A percentile compares a stretch with the other conserved stretches of the same genome.
phyloP scores from a whole-genome alignment of 208 protist species.

The Trypanosoma brucei region DNA sequence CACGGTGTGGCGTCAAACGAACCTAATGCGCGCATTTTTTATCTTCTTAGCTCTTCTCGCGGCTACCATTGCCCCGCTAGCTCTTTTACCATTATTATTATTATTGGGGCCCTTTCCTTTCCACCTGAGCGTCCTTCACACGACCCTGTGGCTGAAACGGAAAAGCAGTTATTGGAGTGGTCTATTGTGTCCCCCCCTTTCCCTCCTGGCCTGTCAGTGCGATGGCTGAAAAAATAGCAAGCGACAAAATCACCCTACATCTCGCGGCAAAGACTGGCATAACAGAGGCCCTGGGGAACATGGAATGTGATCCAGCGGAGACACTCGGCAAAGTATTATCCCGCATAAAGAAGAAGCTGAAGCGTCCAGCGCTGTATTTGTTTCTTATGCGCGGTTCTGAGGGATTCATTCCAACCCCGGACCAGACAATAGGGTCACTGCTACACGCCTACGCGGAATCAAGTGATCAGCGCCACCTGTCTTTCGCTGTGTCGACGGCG shows the following conservation, averaged over 20 bases:
- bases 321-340: constrained; percentile 62
- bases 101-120: constrained; percentile 5
- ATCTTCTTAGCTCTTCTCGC: no score
- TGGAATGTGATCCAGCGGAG: constrained; percentile 43
- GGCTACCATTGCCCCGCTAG: no score
- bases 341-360: constrained; percentile 53
- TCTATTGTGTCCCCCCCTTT: no score
- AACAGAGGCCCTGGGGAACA: constrained; percentile 34
- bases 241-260: constrained; percentile 48
- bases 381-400: constrained; percentile 63
- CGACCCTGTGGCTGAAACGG: no score
- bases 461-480: constrained; percentile 34
- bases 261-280: constrained; percentile 34
- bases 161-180: no score
- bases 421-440: constrained; percentile 56
- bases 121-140: background rate
- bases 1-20: no score
- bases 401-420: constrained; percentile 64
- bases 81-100: background rate
- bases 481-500: constrained; percentile 49
- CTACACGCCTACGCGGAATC: constrained; percentile 43
- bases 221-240: background rate
- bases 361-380: constrained; percentile 35
- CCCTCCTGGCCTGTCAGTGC: background rate
- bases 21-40: no score